Evolutionary conservation across 805 yeast species (phyloP).

Genomic region (Ogataea nonfermentans): DNA sequence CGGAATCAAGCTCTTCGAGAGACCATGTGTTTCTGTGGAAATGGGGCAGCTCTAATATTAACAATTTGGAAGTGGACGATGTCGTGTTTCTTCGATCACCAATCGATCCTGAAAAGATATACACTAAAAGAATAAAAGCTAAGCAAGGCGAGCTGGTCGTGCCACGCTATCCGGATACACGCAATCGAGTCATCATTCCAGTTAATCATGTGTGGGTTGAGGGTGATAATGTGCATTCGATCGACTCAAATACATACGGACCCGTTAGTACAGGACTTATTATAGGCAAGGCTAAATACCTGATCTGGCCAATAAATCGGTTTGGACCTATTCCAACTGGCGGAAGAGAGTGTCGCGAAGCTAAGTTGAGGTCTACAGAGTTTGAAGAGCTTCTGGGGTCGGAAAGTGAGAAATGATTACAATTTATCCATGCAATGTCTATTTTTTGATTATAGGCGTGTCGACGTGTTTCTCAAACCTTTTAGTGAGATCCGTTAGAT

Average conservation of each 20-base stretch:
- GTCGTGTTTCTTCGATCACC: constrained; percentile 80
- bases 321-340: constrained; percentile 50
- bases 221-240: constrained; percentile 83
- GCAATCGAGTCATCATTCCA: constrained; percentile 60
- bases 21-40: constrained; percentile 74
- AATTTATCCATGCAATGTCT: constrained; percentile 4
- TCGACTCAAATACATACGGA: constrained; percentile 87
- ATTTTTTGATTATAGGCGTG: constrained; percentile 31
- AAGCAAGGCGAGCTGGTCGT: constrained; percentile 65
- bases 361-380: constrained; percentile 14
- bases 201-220: constrained; percentile 90
- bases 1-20: constrained; percentile 36
- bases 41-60: constrained; percentile 48
- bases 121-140: constrained; percentile 79
- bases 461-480: constrained; percentile 29
- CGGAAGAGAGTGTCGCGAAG: constrained; percentile 50
- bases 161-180: constrained; percentile 68
- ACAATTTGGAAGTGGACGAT: constrained; percentile 57
- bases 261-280: constrained; percentile 82
- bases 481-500: constrained; percentile 18
- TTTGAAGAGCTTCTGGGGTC: constrained; percentile 2
- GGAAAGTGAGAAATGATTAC: background rate
- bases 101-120: constrained; percentile 67
- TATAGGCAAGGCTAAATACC: constrained; percentile 65
- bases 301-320: constrained; percentile 69